A percentile compares a stretch with the other conserved stretches of the same genome.
Conservation (phyloP, 495 filamentous ascomycete genomes). For the Penicillium cinerascens region DNA sequence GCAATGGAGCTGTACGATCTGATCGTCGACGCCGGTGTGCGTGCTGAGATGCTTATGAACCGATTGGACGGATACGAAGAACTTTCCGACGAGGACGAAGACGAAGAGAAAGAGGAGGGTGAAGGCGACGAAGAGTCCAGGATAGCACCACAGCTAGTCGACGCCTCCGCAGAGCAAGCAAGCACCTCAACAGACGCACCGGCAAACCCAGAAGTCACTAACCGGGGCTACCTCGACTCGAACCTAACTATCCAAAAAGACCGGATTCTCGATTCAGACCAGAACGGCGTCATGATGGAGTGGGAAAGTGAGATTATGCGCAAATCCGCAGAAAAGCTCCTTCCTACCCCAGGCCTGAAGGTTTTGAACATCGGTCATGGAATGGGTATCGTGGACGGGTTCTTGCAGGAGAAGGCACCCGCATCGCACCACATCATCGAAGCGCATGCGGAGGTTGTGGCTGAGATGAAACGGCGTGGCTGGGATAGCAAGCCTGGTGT, state of each 20-base stretch:
- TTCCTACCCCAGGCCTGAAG: conserved; percentile 56
- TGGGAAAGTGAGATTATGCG: conserved; percentile 95
- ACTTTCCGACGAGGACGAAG: conserved; percentile 60
- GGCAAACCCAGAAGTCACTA: conserved; percentile 48
- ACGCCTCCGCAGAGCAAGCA: conserved; percentile 19
- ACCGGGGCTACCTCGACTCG: conserved; percentile 72
- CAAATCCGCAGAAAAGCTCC: conserved; percentile 62
- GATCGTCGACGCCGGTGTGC: conserved; percentile 86
- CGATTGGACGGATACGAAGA: conserved; percentile 73
- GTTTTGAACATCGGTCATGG: conserved; percentile 93
- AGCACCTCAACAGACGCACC: conserved; percentile 13
- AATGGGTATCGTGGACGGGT: conserved; percentile 91
- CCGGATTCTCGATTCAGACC: conserved; percentile 72
- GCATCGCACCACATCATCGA: conserved; percentile 82
- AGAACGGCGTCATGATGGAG: conserved; percentile 95
- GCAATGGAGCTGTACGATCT: conserved; percentile 73
- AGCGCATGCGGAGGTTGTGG: conserved; percentile 80
- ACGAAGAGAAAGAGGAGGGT: conserved; percentile 41
- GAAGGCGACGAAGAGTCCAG: conserved; percentile 13
- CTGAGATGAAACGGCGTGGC: conserved; percentile 58
- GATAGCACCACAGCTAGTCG: conserved; percentile 31
- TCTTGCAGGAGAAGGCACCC: conserved; percentile 68
- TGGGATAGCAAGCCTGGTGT: conserved; percentile 65
- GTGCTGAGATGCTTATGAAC: conserved; percentile 81
- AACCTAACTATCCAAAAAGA: conserved; percentile 68